A percentile compares a stretch with the other conserved stretches of the same genome.
phyloP scores from a whole-genome alignment of 1,284 basidiomycete species.

The Trichosporon inkin region DNA sequence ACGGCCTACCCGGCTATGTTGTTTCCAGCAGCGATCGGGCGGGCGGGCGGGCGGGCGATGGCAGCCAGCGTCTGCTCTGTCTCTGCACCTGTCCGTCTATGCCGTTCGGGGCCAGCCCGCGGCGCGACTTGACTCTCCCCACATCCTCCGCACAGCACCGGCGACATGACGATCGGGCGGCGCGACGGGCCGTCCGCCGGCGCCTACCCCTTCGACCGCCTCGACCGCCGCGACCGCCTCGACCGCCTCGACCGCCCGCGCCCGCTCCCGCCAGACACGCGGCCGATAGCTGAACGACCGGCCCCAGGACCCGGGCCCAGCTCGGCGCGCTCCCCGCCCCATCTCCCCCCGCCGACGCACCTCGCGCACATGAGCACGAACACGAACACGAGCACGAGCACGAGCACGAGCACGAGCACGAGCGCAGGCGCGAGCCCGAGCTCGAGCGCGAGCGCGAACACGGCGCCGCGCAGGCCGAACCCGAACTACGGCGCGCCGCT shows the following conservation, averaged over 20 bases:
- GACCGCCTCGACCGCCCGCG: neutral
- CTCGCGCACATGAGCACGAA: no score
- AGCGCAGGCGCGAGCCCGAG: no score
- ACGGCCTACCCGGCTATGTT: conserved; percentile 5
- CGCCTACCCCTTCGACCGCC: neutral
- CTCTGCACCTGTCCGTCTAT: neutral
- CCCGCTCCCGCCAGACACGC: no score
- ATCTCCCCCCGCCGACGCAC: no score
- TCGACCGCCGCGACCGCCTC: neutral
- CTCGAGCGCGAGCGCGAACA: neutral
- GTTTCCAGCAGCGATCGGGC: no score
- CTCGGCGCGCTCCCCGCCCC: no score
- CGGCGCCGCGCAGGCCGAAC: neutral
- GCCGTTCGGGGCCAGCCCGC: neutral
- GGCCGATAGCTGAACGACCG: no score
- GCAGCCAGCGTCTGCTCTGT: neutral
- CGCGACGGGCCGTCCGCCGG: neutral
- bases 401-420: neutral
- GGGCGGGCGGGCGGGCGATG: no score
- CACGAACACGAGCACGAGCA: no score
- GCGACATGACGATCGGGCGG: conserved; percentile 2
- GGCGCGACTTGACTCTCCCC: neutral
- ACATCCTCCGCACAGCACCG: neutral
- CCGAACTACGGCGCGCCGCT: conserved; percentile 1
- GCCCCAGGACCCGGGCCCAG: no score